phyloP scores from a whole-genome alignment of 2,329 filamentous ascomycete species.

The Aspergillus ustus region DNA sequence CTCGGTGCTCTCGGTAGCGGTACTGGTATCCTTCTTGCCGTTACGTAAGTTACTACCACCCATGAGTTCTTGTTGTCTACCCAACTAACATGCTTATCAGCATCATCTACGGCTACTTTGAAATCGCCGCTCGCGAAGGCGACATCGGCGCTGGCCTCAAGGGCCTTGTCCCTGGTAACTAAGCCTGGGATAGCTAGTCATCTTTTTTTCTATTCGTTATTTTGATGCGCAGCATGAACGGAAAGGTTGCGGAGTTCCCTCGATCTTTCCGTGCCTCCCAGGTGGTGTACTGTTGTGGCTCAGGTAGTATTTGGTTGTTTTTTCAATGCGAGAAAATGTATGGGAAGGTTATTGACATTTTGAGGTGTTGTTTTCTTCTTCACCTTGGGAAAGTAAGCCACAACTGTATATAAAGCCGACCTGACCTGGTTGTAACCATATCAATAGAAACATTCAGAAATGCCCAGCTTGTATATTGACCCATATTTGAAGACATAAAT shows the following conservation, averaged over 20 bases:
- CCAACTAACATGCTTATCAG: slow-evolving; percentile 51
- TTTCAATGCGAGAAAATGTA: slow-evolving; percentile 20
- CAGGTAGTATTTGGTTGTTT: slow-evolving; percentile 21
- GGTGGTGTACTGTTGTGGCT: slow-evolving; percentile 34
- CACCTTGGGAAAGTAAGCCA: slow-evolving; percentile 22
- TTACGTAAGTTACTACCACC: slow-evolving; percentile 74
- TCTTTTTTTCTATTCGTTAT: slow-evolving; percentile 16
- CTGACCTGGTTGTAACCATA: slow-evolving; percentile 43
- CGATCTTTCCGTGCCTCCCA: slow-evolving; percentile 31
- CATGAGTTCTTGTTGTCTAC: slow-evolving; percentile 4
- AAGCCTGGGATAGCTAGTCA: slow-evolving; percentile 27
- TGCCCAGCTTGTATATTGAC: slow-evolving; percentile 17
- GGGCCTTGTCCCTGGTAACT: slow-evolving; percentile 63
- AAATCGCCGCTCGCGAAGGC: slow-evolving; percentile 98
- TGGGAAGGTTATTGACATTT: slow-evolving; percentile 21
- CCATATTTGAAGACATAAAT: background rate
- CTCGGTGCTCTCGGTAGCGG: slow-evolving; percentile 94
- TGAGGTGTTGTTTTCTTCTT: slow-evolving; percentile 14
- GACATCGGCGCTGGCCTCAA: slow-evolving; percentile 78
- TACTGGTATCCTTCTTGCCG: slow-evolving; percentile 96
- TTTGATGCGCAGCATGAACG: slow-evolving; percentile 41
- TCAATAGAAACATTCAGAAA: slow-evolving; percentile 32
- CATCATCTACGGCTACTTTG: slow-evolving; percentile 99
- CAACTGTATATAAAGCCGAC: slow-evolving; percentile 34
- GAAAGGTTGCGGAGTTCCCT: slow-evolving; percentile 27